Evolutionary conservation across 75 land plant genomes (phyloP), one percentile per base, ranked within the genome.

Genomic region (Sequoiadendron giganteum): DNA sequence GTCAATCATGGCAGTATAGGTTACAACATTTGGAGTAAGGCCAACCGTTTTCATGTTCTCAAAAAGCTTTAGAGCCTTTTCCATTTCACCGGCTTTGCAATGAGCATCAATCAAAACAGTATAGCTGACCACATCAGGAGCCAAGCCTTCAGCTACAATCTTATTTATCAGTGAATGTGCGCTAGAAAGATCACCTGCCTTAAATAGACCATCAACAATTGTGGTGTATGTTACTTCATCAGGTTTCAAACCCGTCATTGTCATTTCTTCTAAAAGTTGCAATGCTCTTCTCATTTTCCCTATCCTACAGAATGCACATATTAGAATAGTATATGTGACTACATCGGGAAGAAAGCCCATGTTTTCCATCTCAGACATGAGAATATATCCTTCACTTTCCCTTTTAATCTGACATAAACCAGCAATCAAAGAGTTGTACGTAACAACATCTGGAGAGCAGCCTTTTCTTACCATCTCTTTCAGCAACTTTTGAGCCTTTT

Each of bases 291-390:
- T 91, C 45, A 90, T 28, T 52, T 86, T 88, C 34, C 94, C 90
- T 70, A 80, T 90, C 86, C 90, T 95, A 87, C 93, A 96, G 75
- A 93, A 95, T 79, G 93, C 95, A 89, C 87, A 76, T 14, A 96
- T 93, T 4, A 47, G 56, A n/a, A 43, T 85, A 16, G 54, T 95
- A 85, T 73, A 88, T 89, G 86, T 84, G 15, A 92, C 86, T 58
- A 79, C 58, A 89, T 96, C 94, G 36, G 92, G 94, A 76, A 48
- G 78, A 52, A 93, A 89, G 13, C 97, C 96, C 54, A 88, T 89
- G 36, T 92, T 87, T 48, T 48, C 9, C 10, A 48, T 48, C 52
- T 48, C 13, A 48, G 52, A 48, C 4, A 90, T 39, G 15, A 93
- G 78, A 10, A 14, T 28, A 47, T 61, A 72, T 21, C 95, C 97